A percentile compares a stretch with the other conserved stretches of the same genome.
These are phyloP conservation scores for Salvia sclarea DNA, from an alignment of 305 asterid species.

Conservation along the genomic window DNA sequence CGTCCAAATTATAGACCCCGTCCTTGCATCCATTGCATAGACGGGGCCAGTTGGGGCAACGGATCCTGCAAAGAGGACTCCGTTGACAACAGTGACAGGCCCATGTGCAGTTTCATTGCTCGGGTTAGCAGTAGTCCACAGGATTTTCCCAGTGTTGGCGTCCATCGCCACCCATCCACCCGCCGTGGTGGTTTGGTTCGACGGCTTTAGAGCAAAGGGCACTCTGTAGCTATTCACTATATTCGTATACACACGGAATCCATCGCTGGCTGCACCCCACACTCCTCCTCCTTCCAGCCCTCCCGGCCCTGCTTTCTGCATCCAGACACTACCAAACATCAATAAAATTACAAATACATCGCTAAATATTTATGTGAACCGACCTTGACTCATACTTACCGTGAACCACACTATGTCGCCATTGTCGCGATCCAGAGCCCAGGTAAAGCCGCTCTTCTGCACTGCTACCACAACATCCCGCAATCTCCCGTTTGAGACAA, in stretches of 20 bases:
- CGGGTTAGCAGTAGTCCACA: conserved; percentile 69
- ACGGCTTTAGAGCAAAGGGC: conserved; percentile 58
- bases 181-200: conserved; percentile 47
- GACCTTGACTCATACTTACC: no score
- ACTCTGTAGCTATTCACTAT: conserved; percentile 44
- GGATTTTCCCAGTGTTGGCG: conserved; percentile 58
- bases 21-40: conserved; percentile 62
- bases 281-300: conserved; percentile 65
- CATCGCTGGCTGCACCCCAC: conserved; percentile 88
- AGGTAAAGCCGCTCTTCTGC: conserved; percentile 75
- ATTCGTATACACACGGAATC: conserved; percentile 57
- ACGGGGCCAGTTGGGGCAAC: conserved; percentile 61
- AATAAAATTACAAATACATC: not conserved
- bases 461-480: conserved; percentile 70
- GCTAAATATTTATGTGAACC: no score
- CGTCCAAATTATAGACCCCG: conserved; percentile 59
- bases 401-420: conserved; percentile 63
- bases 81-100: conserved; percentile 57
- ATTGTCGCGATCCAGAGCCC: conserved; percentile 65
- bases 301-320: conserved; percentile 70
- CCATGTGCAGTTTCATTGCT: conserved; percentile 61
- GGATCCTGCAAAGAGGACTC: conserved; percentile 61
- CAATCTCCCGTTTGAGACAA: conserved; percentile 32
- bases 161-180: conserved; percentile 87
- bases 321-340: not conserved